These are phyloP conservation scores for Coemansia sp. DNA, from an alignment of 192 early-diverging fungal species.

Conservation along the genomic window DNA sequence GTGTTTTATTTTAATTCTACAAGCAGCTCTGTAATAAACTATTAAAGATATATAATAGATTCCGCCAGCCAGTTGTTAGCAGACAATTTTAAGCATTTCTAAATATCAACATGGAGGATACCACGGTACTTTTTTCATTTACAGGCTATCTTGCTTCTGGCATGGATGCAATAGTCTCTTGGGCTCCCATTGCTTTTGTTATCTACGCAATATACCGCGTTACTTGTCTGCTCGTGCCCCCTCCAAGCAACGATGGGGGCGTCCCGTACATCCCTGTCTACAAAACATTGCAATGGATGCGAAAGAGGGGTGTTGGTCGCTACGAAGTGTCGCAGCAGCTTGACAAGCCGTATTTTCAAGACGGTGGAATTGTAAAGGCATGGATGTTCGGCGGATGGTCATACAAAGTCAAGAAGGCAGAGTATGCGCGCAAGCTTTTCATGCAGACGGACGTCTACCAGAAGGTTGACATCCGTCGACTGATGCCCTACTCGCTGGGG, in stretches of 20 bases:
- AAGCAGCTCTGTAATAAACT: not conserved
- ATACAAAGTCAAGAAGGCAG: slow-evolving; percentile 48
- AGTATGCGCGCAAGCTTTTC: slow-evolving; percentile 51
- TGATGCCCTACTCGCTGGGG: slow-evolving; percentile 52
- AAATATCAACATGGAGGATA: not conserved
- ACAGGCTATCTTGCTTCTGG: not conserved
- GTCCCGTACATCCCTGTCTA: slow-evolving; percentile 46
- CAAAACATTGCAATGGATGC: slow-evolving; percentile 46
- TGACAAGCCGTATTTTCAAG: slow-evolving; percentile 34
- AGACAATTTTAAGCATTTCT: not conserved
- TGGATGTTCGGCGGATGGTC: slow-evolving; percentile 54
- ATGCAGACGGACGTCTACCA: slow-evolving; percentile 52
- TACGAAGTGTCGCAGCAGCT: slow-evolving; percentile 44
- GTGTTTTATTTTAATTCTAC: not conserved
- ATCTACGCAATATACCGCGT: slow-evolving; percentile 27
- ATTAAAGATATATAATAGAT: not conserved
- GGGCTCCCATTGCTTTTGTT: slow-evolving; percentile 3
- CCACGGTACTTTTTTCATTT: not conserved
- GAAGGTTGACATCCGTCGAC: slow-evolving; percentile 42
- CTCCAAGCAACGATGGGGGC: slow-evolving; percentile 38
- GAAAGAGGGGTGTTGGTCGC: slow-evolving; percentile 39
- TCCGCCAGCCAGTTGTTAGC: not conserved
- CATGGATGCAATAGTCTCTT: not conserved
- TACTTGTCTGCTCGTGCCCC: slow-evolving; percentile 19
- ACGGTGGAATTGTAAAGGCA: slow-evolving; percentile 45